A percentile compares a stretch with the other conserved stretches of the same genome.
These are phyloP conservation scores for Entrophospora sp. DNA, from an alignment of 192 early-diverging fungal genomes.

Conservation along the genomic window DNA sequence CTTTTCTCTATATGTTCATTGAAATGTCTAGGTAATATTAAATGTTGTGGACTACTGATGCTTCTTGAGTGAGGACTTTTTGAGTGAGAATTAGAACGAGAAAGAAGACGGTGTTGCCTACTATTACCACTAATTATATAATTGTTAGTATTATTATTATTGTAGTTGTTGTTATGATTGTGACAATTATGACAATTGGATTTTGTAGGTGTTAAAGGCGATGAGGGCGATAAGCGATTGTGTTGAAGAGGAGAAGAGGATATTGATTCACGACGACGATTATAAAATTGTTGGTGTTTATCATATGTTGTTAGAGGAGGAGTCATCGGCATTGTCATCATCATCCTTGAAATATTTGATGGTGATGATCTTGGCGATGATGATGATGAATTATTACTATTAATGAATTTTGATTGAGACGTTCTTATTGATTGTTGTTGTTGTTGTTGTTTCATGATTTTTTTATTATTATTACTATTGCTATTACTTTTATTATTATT, in stretches of 20 bases:
- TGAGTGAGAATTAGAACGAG: too few relatives aligned
- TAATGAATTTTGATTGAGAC: neutral
- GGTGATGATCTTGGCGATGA: conserved; percentile 6
- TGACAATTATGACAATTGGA: too few relatives aligned
- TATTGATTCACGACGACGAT: neutral
- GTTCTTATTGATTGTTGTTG: neutral
- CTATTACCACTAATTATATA: too few relatives aligned
- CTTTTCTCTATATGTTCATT: conserved; percentile 20
- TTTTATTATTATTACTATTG: neutral
- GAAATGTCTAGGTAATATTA: neutral
- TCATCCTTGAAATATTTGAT: neutral
- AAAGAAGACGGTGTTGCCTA: too few relatives aligned
- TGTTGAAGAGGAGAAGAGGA: neutral
- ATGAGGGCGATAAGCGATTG: too few relatives aligned
- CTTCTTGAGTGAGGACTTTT: too few relatives aligned
- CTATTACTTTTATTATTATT: neutral
- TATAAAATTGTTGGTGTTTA: conserved; percentile 1
- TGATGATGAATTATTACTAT: neutral
- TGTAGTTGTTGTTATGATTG: too few relatives aligned
- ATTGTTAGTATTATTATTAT: too few relatives aligned
- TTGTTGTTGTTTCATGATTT: neutral
- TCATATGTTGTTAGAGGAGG: conserved; percentile 4
- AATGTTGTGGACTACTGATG: neutral
- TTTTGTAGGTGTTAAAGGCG: too few relatives aligned
- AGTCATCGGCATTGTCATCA: neutral